phyloP scores from a whole-genome alignment of 805 yeast species.

The Sugiyamaella boreocaroliniensis region DNA sequence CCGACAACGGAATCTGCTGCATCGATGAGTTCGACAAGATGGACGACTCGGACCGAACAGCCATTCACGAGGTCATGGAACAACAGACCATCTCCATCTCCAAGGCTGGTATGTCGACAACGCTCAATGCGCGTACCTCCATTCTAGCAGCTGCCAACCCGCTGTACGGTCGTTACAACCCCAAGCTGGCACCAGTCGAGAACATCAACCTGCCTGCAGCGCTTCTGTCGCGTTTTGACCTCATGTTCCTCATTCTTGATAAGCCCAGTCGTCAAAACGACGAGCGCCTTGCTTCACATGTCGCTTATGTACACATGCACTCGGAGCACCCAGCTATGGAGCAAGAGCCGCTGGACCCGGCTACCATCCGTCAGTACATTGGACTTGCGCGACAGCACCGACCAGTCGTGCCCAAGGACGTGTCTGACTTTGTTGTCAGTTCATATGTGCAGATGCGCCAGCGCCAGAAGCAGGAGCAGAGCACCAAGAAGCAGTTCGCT shows the following conservation, averaged over 20 bases:
- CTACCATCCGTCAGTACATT: conserved; percentile 78
- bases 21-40: conserved; percentile 98
- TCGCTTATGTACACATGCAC: conserved; percentile 92
- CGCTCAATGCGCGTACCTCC: conserved; percentile 91
- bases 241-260: conserved; percentile 80
- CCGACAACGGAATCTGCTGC: conserved; percentile 97
- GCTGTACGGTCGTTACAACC: conserved; percentile 87
- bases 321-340: conserved; percentile 71
- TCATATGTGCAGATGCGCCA: conserved; percentile 88
- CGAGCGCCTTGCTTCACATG: conserved; percentile 84
- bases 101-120: conserved; percentile 95
- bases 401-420: conserved; percentile 77
- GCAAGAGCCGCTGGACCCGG: conserved; percentile 69
- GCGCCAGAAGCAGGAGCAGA: conserved; percentile 72
- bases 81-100: conserved; percentile 97
- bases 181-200: conserved; percentile 83
- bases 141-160: conserved; percentile 99
- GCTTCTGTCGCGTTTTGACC: conserved; percentile 86
- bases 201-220: conserved; percentile 97
- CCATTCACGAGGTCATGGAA: conserved; percentile 99
- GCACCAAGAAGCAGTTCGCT: conserved; percentile 67
- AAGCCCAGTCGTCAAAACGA: conserved; percentile 74
- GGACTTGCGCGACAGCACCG: conserved; percentile 77
- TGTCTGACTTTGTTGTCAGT: conserved; percentile 79
- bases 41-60: conserved; percentile 96